Conservation (phyloP, 176 grass and related monocot genomes). For the Oryza punctata region DNA sequence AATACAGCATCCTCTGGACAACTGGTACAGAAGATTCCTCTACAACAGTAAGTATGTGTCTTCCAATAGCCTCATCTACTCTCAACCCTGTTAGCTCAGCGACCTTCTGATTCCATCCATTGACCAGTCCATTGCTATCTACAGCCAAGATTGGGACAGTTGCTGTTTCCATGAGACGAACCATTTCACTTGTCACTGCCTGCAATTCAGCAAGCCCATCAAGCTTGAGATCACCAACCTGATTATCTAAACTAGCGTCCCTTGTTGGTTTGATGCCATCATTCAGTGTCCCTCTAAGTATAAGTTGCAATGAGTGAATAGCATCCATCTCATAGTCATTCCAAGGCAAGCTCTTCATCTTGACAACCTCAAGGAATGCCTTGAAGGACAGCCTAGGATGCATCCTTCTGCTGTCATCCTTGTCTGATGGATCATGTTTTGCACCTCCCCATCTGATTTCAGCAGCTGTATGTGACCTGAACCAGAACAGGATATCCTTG, state of each 20-base stretch:
- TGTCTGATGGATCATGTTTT: slow-evolving; percentile 71
- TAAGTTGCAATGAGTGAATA: slow-evolving; percentile 93
- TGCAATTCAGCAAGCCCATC: slow-evolving; percentile 84
- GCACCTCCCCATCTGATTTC: slow-evolving; percentile 94
- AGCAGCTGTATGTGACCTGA: slow-evolving; percentile 79
- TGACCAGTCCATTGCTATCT: slow-evolving; percentile 79
- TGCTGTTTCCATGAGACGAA: slow-evolving; percentile 90
- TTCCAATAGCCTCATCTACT: slow-evolving; percentile 83
- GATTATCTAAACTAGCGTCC: slow-evolving; percentile 52
- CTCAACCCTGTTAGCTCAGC: slow-evolving; percentile 72
- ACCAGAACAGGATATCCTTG: slow-evolving; percentile 90
- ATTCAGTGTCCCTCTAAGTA: slow-evolving; percentile 73
- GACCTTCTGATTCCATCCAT: slow-evolving; percentile 93
- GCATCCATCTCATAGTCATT: slow-evolving; percentile 95
- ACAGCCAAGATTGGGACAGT: slow-evolving; percentile 92
- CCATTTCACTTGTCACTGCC: slow-evolving; percentile 96
- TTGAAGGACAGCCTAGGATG: slow-evolving; percentile 90
- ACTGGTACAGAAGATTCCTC: slow-evolving; percentile 63
- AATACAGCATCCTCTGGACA: slow-evolving; percentile 85
- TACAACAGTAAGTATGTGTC: slow-evolving; percentile 80
- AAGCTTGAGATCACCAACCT: slow-evolving; percentile 73
- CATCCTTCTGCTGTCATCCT: slow-evolving; percentile 87
- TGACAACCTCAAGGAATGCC: slow-evolving; percentile 94
- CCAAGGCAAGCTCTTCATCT: slow-evolving; percentile 85
- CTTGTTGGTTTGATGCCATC: slow-evolving; percentile 22